Evolutionary conservation across 2,329 filamentous ascomycete genomes (phyloP).

Genomic region (Aspergillus brasiliensis): DNA sequence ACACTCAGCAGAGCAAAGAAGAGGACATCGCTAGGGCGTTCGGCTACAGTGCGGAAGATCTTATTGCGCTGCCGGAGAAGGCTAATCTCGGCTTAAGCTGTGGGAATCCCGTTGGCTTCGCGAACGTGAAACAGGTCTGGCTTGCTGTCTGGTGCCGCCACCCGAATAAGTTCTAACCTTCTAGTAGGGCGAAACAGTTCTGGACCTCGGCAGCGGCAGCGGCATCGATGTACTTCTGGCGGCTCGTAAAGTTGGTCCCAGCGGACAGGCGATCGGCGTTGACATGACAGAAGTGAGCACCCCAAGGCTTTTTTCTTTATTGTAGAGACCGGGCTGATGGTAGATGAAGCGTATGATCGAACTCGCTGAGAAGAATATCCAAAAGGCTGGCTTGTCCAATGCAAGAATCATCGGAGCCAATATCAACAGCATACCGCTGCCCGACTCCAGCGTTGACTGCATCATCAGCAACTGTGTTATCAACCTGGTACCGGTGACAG

Average conservation of each 20-base stretch:
- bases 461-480: conserved; percentile 67
- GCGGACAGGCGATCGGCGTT: conserved; percentile 57
- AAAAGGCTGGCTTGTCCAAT: conserved; percentile 45
- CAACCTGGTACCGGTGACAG: conserved; percentile 57
- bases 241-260: conserved; percentile 51
- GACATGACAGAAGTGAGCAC: conserved; percentile 60
- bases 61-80: conserved; percentile 49
- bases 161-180: conserved; percentile 57
- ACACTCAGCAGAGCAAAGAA: conserved; percentile 20
- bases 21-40: conserved; percentile 53
- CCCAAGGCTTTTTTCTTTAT: not conserved
- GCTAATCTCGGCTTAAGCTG: conserved; percentile 58
- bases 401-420: conserved; percentile 53
- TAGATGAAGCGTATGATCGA: conserved; percentile 64
- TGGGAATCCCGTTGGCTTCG: conserved; percentile 56
- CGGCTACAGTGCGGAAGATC: conserved; percentile 54
- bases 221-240: conserved; percentile 63
- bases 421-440: conserved; percentile 56
- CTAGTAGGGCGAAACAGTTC: conserved; percentile 60
- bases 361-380: conserved; percentile 51
- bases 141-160: conserved; percentile 48
- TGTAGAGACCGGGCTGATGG: conserved; percentile 32
- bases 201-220: conserved; percentile 61
- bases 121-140: conserved; percentile 48
- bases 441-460: conserved; percentile 50